Conservation (phyloP, 257 asterid species). For the Cruciata laevipes region DNA sequence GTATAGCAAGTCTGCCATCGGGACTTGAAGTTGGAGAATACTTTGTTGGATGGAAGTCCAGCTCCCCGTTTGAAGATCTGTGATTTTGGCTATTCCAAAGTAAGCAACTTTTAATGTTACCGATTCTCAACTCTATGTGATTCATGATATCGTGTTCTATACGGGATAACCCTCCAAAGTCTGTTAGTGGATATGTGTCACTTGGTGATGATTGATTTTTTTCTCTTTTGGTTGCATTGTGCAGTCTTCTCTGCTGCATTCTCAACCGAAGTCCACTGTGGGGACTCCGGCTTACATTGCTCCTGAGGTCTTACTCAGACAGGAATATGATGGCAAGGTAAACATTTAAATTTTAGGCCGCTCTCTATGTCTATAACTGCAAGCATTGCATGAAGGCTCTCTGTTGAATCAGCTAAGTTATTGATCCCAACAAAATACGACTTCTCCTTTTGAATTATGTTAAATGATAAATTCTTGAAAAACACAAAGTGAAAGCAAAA, state of each 20-base stretch:
- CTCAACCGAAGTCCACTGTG: constrained; percentile 92
- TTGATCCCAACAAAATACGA: not conserved
- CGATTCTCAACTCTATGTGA: not conserved
- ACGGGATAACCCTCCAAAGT: not conserved
- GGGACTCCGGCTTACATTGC: constrained; percentile 94
- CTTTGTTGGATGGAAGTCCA: constrained; percentile 82
- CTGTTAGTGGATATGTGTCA: not conserved
- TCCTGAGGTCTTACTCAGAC: constrained; percentile 69
- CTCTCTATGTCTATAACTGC: not conserved
- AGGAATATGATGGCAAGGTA: constrained; percentile 92
- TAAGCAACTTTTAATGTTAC: constrained; percentile 12
- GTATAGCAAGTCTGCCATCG: constrained; percentile 86
- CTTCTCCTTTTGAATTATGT: not conserved
- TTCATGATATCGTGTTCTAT: no score
- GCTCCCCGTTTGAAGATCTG: constrained; percentile 90
- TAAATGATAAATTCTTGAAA: no score
- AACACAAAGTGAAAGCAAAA: not conserved
- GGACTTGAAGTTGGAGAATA: constrained; percentile 82
- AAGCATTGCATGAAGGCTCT: not conserved
- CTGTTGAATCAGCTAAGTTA: not conserved
- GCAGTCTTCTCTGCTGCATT: constrained; percentile 77
- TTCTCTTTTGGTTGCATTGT: constrained; percentile 17
- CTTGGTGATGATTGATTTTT: not conserved
- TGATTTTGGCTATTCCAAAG: constrained; percentile 95
- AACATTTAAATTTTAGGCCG: not conserved